These are phyloP conservation scores for Botryococcus braunii DNA, from an alignment of 163 green algal species.

Conservation along the genomic window DNA sequence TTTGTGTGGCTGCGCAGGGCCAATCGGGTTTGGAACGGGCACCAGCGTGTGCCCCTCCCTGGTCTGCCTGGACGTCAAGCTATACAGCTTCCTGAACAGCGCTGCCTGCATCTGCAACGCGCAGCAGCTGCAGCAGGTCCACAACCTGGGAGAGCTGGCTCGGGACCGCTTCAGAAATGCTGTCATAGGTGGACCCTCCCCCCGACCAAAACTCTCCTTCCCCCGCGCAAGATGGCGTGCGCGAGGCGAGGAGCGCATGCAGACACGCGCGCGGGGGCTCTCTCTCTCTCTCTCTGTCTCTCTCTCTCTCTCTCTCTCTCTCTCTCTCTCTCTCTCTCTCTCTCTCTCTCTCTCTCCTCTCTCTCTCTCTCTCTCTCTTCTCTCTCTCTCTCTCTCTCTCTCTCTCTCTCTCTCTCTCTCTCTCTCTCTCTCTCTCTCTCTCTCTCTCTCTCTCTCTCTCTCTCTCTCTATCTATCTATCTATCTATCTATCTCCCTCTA, in stretches of 20 bases:
- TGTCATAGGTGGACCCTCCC: conserved; percentile 4
- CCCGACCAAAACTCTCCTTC: not conserved
- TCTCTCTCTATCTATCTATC: too few species aligned
- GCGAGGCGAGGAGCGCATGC: too few species aligned
- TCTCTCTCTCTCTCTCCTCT: not conserved
- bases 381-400: not conserved
- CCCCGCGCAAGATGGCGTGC: not conserved
- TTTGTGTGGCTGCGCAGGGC: too few species aligned
- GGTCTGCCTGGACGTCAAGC: conserved; percentile 10
- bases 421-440: too few species aligned
- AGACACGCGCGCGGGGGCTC: not conserved
- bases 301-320: not conserved
- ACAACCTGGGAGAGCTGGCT: not conserved
- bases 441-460: too few species aligned
- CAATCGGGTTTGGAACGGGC: conserved; percentile 4
- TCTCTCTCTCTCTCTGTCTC: not conserved
- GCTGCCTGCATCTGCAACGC: conserved; percentile 9
- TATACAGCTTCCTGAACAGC: conserved; percentile 9
- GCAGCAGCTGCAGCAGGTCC: not conserved
- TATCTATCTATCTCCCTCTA: too few species aligned
- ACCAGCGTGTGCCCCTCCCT: conserved; percentile 10
- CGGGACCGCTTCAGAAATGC: not conserved
- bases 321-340: not conserved
- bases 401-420: too few species aligned
- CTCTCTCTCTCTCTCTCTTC: not conserved